Percentiles rank a stretch among this genome's conserved stretches.
Conservation (phyloP, 208 protist genomes). For the Trypanosoma platydactyli region DNA sequence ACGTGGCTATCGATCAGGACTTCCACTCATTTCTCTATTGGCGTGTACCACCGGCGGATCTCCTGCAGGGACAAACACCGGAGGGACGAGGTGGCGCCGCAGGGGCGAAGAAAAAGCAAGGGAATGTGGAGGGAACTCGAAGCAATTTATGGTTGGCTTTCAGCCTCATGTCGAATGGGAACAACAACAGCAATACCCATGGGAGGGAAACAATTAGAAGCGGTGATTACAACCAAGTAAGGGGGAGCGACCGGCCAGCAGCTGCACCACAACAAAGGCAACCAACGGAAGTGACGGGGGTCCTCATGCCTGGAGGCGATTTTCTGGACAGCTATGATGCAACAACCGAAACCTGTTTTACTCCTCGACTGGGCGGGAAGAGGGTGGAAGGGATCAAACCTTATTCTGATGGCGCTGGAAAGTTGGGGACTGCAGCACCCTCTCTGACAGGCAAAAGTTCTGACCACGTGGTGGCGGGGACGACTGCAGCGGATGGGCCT, state of each 20-base stretch:
- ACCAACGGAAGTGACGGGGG: neutral
- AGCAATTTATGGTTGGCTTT: conserved; percentile 11
- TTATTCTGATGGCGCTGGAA: too few relatives aligned
- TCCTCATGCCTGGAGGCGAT: too few relatives aligned
- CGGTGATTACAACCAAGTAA: neutral
- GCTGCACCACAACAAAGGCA: neutral
- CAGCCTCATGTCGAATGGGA: conserved; percentile 1
- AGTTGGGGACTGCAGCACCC: too few relatives aligned
- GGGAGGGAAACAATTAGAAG: neutral
- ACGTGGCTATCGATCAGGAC: conserved; percentile 55
- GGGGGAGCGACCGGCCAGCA: neutral
- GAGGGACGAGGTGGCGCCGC: neutral
- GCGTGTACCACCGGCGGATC: conserved; percentile 59
- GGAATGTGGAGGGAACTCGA: neutral
- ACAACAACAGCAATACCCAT: conserved; percentile 8
- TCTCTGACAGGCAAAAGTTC: too few relatives aligned
- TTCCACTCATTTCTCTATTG: conserved; percentile 81
- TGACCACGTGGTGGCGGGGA: too few relatives aligned
- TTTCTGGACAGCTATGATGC: too few relatives aligned
- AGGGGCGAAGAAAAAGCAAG: neutral
- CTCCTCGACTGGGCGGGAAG: too few relatives aligned
- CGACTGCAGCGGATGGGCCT: too few relatives aligned
- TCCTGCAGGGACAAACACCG: conserved; percentile 28
- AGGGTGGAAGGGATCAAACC: too few relatives aligned
- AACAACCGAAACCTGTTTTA: too few relatives aligned